Conservation (phyloP, 164 flowering plant genomes). For the Taxillus chinensis region DNA sequence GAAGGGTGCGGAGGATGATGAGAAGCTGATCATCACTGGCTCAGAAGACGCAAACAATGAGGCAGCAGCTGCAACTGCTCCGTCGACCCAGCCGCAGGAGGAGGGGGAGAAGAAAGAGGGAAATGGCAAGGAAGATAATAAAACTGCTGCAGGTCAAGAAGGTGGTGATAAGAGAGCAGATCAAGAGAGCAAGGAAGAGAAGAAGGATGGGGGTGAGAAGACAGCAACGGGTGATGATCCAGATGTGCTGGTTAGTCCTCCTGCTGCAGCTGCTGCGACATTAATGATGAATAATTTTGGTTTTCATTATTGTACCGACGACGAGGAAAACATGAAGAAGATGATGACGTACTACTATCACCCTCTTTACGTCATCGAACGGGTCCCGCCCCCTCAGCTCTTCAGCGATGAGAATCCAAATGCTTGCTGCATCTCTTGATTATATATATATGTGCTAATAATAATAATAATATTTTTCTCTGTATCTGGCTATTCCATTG, state of each 20-base stretch:
- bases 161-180: slow-evolving; percentile 5
- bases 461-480: too few species aligned
- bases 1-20: slow-evolving; percentile 18
- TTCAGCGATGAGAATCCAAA: slow-evolving; percentile 97
- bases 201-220: slow-evolving; percentile 8
- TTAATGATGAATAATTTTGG: too few species aligned
- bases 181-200: slow-evolving; percentile 14
- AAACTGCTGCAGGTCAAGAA: slow-evolving; percentile 3
- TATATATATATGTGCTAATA: too few species aligned
- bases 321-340: slow-evolving; percentile 46
- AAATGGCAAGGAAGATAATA: slow-evolving; percentile 19
- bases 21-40: neutral
- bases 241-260: slow-evolving; percentile 7
- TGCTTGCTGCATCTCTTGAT: slow-evolving; percentile 71
- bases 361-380: slow-evolving; percentile 69
- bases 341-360: slow-evolving; percentile 40
- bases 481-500: too few species aligned
- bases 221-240: neutral
- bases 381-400: slow-evolving; percentile 75
- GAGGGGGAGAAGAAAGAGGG: slow-evolving; percentile 7
- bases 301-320: neutral
- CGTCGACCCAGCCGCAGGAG: slow-evolving; percentile 5
- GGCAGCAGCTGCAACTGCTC: neutral
- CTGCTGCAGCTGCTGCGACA: neutral
- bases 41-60: too few species aligned